Evolutionary conservation across 2,329 filamentous ascomycete genomes (phyloP).

Genomic region (Cytospora piceicola): DNA sequence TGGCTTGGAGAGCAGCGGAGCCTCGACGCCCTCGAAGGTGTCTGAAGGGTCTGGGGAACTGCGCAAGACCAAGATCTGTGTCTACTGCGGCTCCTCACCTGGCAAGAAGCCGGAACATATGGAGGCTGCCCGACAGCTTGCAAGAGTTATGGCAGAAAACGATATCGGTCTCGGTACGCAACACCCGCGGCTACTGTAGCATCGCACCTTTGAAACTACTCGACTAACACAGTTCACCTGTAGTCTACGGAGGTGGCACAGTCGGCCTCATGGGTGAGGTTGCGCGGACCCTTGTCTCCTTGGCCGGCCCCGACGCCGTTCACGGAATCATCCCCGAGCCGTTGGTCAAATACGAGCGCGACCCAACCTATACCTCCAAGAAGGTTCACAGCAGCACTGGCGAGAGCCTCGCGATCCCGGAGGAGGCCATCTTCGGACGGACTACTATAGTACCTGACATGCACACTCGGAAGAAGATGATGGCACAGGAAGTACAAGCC

Average conservation of each 20-base stretch:
- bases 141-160: constrained; percentile 71
- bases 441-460: constrained; percentile 93
- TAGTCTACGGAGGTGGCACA: constrained; percentile 93
- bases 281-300: constrained; percentile 80
- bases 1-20: constrained; percentile 48
- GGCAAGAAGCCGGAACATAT: constrained; percentile 77
- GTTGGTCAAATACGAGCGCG: constrained; percentile 77
- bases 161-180: constrained; percentile 73
- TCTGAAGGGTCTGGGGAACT: constrained; percentile 38
- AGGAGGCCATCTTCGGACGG: constrained; percentile 70
- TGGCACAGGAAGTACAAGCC: constrained; percentile 84
- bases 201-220: not conserved
- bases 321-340: constrained; percentile 93
- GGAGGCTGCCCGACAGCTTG: constrained; percentile 77
- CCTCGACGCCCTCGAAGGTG: constrained; percentile 37
- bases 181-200: constrained; percentile 7
- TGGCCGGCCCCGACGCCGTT: constrained; percentile 79
- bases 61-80: constrained; percentile 73
- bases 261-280: constrained; percentile 95
- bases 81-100: constrained; percentile 86
- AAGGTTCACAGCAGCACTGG: constrained; percentile 48
- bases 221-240: constrained; percentile 9
- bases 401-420: constrained; percentile 58
- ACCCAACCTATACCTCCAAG: constrained; percentile 55
- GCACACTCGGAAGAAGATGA: constrained; percentile 93